Evolutionary conservation across 768 basidiomycete species (phyloP).

Genomic region (Brasilioporus rufonigricans): DNA sequence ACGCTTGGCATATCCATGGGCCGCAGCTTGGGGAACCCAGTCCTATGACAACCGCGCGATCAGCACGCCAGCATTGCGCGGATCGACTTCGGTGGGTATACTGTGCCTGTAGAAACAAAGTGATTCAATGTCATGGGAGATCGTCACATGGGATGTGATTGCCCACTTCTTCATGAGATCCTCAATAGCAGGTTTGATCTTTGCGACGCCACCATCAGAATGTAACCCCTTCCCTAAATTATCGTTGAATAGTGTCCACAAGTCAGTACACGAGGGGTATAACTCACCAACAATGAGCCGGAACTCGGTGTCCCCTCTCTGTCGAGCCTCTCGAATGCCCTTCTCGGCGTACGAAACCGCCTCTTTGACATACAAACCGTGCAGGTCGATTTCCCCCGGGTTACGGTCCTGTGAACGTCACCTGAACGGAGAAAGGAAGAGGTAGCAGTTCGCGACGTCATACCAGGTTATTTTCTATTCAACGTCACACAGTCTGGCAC

Average conservation of each 20-base stretch:
- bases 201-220: slow-evolving; percentile 70
- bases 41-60: slow-evolving; percentile 51
- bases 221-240: slow-evolving; percentile 81
- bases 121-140: background rate
- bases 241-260: background rate
- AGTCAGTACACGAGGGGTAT: background rate
- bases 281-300: slow-evolving; percentile 81
- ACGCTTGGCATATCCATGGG: too few species aligned
- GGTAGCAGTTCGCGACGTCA: background rate
- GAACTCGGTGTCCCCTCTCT: slow-evolving; percentile 59
- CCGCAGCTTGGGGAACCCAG: background rate
- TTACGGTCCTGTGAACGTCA: slow-evolving; percentile 50
- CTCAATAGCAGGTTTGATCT: slow-evolving; percentile 90
- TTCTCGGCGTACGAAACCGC: slow-evolving; percentile 72
- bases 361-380: slow-evolving; percentile 93
- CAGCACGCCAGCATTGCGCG: slow-evolving; percentile 79
- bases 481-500: background rate
- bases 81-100: slow-evolving; percentile 72
- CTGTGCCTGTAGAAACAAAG: slow-evolving; percentile 50
- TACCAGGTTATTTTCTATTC: slow-evolving; percentile 74
- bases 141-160: background rate
- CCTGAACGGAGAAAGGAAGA: background rate
- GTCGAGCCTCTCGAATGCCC: slow-evolving; percentile 66
- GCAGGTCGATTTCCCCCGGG: slow-evolving; percentile 80
- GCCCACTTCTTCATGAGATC: slow-evolving; percentile 78